Base-by-base conservation (phyloP, 2,329 filamentous ascomycete genomes). In the Fusarium metavorans region DNA sequence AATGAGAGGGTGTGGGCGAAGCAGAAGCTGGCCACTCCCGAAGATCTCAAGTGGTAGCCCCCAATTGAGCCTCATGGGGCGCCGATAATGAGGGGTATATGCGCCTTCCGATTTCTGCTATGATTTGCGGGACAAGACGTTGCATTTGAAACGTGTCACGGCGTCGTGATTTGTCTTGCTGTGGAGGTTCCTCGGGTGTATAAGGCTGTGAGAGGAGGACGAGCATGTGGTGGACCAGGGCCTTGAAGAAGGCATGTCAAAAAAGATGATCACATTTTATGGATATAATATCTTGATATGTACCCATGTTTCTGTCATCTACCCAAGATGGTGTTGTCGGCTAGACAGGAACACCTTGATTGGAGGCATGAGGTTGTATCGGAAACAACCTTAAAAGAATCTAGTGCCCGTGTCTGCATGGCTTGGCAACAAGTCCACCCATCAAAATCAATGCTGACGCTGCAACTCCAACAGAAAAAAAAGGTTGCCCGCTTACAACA, bases 101-200 rank as follows among this genome's bases (percentile, higher is more conserved):
- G 9, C 37, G 23, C 25, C n/a, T 48, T 52, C 58, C 20, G 60
- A 48, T 48, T 67, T 20, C 58, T 41, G 10, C n/a, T 9, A 39
- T 25, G 54, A 58, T 57, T 50, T 35, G 25, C 48, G 5, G 14
- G 43, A 50, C 59, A 62, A 72, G 59, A 62, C 34, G 37, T 45
- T 18, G 59, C 37, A 41, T 32, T 50, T 67, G 68, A 68, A 74
- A 72, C 67, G 63, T 73, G 67, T 65, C 71, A 68, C 30, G 27
- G 6, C 32, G 61, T 69, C 20, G 39, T 57, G 20, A 58, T 18
- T 18, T 37, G 20, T 37, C 16, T 34, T 56, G 18, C 27, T 23
- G 25, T 13, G 30, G 27, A 20, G 30, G 27, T 6, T 54, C 3
- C 27, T 23, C 3, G n/a, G 52, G 20, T 23, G 30, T 18, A 11